phyloP scores from a whole-genome alignment of 2,329 filamentous ascomycete species.

The Colletotrichum sp. region DNA sequence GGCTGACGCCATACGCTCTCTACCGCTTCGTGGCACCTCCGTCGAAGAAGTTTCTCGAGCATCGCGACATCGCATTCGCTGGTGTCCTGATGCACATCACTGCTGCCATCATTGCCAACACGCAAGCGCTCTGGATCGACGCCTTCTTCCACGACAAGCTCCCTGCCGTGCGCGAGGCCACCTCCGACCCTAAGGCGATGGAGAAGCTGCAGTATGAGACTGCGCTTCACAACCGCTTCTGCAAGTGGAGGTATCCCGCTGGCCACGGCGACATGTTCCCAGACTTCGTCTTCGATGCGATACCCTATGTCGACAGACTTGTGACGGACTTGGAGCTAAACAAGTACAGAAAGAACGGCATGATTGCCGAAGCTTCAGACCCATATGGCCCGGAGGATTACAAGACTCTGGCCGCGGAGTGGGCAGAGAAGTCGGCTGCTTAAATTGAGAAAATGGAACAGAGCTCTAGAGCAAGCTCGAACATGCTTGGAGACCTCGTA shows the following conservation, averaged over 20 bases:
- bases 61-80: constrained; percentile 34
- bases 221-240: constrained; percentile 70
- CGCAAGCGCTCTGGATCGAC: constrained; percentile 51
- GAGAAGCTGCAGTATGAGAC: constrained; percentile 56
- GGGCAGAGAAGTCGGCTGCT: constrained; percentile 30
- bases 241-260: constrained; percentile 70
- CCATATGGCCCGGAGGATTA: constrained; percentile 68
- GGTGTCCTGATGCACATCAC: constrained; percentile 34
- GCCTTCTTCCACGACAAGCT: constrained; percentile 47
- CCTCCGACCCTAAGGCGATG: constrained; percentile 35
- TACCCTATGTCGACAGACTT: constrained; percentile 76
- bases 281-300: constrained; percentile 77
- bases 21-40: constrained; percentile 35
- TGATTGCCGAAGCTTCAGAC: constrained; percentile 54
- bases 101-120: constrained; percentile 35
- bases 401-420: constrained; percentile 57
- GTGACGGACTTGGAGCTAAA: constrained; percentile 68
- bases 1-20: constrained; percentile 24
- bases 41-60: constrained; percentile 6
- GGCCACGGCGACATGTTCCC: constrained; percentile 68
- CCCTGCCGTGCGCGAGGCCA: constrained; percentile 24
- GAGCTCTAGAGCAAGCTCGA: neutral
- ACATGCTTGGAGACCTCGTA: neutral
- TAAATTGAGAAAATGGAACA: neutral
- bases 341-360: constrained; percentile 59